Conservation (phyloP, 495 filamentous ascomycete species). For the Penicillium psychrofluorescens region DNA sequence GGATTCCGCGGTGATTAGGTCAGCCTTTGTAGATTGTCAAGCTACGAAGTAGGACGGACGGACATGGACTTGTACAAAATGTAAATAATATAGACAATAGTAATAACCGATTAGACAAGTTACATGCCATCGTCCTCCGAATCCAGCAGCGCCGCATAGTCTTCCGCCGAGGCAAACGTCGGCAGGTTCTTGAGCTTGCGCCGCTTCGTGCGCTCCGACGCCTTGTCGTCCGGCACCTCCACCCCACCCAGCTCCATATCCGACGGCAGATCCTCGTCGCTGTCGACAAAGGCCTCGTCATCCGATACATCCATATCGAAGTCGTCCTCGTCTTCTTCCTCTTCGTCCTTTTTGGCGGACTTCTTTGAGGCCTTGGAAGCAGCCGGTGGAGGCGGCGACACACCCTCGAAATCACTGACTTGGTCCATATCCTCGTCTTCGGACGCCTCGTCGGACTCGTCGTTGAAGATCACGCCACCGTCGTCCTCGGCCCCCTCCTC, state of each 20-base stretch:
- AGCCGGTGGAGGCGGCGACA: constrained; percentile 15
- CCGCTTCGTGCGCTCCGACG: constrained; percentile 57
- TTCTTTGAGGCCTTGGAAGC: constrained; percentile 34
- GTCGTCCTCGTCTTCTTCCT: constrained; percentile 39
- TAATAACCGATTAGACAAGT: neutral
- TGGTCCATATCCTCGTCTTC: constrained; percentile 37
- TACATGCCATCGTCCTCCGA: constrained; percentile 60
- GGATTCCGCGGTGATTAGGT: constrained; percentile 9
- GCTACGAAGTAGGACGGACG: neutral
- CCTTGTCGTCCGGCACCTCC: constrained; percentile 33
- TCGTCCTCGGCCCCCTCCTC: constrained; percentile 44
- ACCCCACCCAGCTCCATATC: constrained; percentile 41
- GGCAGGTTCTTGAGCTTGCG: constrained; percentile 84
- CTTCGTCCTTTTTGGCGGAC: constrained; percentile 27
- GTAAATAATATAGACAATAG: neutral
- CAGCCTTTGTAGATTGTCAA: neutral
- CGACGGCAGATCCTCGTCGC: constrained; percentile 48
- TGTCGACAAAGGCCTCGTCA: constrained; percentile 45
- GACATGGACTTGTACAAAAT: neutral
- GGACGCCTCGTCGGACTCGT: constrained; percentile 38
- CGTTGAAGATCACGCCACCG: constrained; percentile 46
- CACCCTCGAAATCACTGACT: constrained; percentile 10
- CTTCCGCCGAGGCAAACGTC: constrained; percentile 85
- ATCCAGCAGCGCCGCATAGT: constrained; percentile 82
- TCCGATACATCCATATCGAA: constrained; percentile 46